Conservation (phyloP, 345 rosid species). For the Camelina hispida region DNA sequence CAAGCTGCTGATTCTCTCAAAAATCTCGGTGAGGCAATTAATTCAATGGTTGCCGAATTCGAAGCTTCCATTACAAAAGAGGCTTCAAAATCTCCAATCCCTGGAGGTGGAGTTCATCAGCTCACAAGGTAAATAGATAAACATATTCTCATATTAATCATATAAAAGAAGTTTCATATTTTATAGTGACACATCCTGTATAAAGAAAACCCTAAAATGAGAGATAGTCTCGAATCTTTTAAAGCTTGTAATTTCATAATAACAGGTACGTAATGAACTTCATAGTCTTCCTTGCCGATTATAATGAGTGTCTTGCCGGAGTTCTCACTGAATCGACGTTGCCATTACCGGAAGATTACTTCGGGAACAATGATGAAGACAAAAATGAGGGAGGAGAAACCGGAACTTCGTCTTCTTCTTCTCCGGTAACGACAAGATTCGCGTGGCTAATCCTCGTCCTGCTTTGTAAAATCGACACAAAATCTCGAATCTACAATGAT, state of each 20-base stretch:
- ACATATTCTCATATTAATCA: no score
- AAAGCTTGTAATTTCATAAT: background rate
- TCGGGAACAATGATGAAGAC: conserved; percentile 25
- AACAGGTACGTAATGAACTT: conserved; percentile 54
- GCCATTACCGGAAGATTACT: conserved; percentile 55
- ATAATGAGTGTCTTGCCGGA: conserved; percentile 54
- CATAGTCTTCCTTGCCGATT: conserved; percentile 66
- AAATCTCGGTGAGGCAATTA: conserved; percentile 54
- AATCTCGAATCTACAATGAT: conserved; percentile 62
- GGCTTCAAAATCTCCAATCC: conserved; percentile 48
- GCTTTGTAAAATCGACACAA: conserved; percentile 80
- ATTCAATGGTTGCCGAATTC: conserved; percentile 52
- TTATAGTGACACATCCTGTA: background rate
- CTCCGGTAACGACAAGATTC: conserved; percentile 52
- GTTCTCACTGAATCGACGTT: conserved; percentile 54
- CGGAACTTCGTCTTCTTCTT: conserved; percentile 10
- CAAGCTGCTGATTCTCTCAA: conserved; percentile 60
- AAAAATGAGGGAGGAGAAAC: background rate
- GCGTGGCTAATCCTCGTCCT: conserved; percentile 74
- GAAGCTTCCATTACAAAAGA: conserved; percentile 61
- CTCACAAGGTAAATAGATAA: conserved; percentile 45
- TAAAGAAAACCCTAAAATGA: background rate
- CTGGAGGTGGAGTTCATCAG: conserved; percentile 64
- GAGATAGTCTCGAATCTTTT: background rate
- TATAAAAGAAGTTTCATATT: no score